These are phyloP conservation scores for Dothistroma pini DNA, from an alignment of 2,329 filamentous ascomycete genomes.

Conservation along the genomic window DNA sequence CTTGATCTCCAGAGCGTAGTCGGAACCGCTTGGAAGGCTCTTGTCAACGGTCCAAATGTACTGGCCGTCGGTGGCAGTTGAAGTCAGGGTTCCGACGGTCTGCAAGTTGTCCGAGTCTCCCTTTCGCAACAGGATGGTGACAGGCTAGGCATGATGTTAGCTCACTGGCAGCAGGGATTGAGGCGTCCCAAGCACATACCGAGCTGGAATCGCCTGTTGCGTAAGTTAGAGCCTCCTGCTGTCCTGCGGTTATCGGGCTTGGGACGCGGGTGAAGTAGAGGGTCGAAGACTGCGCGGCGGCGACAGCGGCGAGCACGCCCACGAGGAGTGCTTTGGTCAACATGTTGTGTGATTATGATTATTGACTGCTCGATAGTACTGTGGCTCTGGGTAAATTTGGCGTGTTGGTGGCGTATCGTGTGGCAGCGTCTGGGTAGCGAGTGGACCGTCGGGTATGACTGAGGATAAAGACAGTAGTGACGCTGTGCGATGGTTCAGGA, in stretches of 20 bases:
- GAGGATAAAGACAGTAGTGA: neutral
- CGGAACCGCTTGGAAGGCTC: slow-evolving; percentile 40
- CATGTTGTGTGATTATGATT: slow-evolving; percentile 41
- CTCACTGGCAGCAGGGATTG: neutral
- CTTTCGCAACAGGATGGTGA: slow-evolving; percentile 55
- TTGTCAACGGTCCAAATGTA: slow-evolving; percentile 50
- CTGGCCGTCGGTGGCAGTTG: slow-evolving; percentile 20
- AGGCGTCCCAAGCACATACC: slow-evolving; percentile 3
- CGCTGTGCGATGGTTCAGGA: neutral
- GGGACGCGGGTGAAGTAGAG: slow-evolving; percentile 54
- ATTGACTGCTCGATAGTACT: neutral
- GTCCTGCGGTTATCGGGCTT: slow-evolving; percentile 46
- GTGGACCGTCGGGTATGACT: neutral
- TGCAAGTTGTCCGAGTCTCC: slow-evolving; percentile 49
- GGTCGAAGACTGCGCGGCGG: slow-evolving; percentile 45
- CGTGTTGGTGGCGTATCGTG: neutral
- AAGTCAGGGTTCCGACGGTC: slow-evolving; percentile 41
- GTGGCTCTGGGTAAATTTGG: neutral
- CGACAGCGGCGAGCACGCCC: slow-evolving; percentile 43
- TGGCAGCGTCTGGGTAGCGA: slow-evolving; percentile 2
- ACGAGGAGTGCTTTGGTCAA: slow-evolving; percentile 49
- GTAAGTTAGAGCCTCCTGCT: slow-evolving; percentile 33
- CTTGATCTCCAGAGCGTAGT: slow-evolving; percentile 59
- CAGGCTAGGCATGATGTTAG: slow-evolving; percentile 37
- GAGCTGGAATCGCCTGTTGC: slow-evolving; percentile 24